Evolutionary conservation across 805 yeast genomes (phyloP).

Genomic region (Yamadazyma tumulicola): DNA sequence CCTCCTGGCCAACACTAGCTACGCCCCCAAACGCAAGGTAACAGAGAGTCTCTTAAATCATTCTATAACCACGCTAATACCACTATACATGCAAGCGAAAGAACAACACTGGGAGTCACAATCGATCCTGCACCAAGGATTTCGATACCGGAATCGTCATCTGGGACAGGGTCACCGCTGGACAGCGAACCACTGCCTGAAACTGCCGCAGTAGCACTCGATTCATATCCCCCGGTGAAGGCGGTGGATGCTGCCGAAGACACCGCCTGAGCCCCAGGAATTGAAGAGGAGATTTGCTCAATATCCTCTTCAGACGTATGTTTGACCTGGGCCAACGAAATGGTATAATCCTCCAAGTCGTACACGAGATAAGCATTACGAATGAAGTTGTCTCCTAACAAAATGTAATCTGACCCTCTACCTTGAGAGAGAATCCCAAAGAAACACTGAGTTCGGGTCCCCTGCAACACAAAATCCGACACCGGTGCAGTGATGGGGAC

Average conservation of each 20-base stretch:
- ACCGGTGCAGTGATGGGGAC: constrained; percentile 49
- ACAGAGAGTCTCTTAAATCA: no score
- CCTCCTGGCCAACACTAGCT: no score
- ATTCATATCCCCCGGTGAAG: constrained; percentile 10
- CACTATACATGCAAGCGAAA: no score
- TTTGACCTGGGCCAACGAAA: constrained; percentile 47
- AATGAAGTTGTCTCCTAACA: constrained; percentile 66
- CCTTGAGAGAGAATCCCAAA: constrained; percentile 26
- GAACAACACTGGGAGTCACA: neutral
- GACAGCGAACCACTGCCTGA: constrained; percentile 2
- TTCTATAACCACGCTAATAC: no score
- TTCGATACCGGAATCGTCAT: neutral
- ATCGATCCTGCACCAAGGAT: neutral
- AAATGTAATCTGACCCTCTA: constrained; percentile 16
- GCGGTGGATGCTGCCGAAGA: constrained; percentile 45
- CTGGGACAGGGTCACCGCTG: neutral
- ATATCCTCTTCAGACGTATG: constrained; percentile 36
- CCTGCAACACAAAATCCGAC: constrained; percentile 22
- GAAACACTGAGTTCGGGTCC: constrained; percentile 17
- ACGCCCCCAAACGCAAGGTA: no score
- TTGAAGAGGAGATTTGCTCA: constrained; percentile 38
- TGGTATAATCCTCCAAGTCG: constrained; percentile 54
- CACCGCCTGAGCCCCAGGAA: constrained; percentile 33
- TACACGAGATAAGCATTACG: constrained; percentile 63
- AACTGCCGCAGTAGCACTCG: no score